Base-by-base conservation (phyloP, 805 yeast species). In the Nakazawaea ernobii region DNA sequence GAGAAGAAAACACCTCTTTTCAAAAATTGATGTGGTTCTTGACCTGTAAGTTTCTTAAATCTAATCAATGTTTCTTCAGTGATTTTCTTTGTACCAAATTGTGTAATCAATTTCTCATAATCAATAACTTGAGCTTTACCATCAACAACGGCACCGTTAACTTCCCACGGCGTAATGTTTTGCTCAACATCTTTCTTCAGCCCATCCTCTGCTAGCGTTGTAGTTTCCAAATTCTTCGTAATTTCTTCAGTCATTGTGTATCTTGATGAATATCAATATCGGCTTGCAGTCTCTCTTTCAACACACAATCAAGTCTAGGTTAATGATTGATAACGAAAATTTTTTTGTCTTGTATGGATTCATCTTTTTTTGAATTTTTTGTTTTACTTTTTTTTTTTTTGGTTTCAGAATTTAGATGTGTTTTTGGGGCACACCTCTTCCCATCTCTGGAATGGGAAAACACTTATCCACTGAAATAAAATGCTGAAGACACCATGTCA, bases 91-190 rank as follows among this genome's bases (percentile, higher is more conserved):
- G 98, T 90, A 57, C 99, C 99, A 59, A 94, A 94, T 61, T 86
- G 87, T 53, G 73, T 72, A 58, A 89, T 86, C 55, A 94, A 74
- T 68, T 89, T 89, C 49, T 88, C 92, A 63, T 94, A 94, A 69
- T 94, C 96, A 56, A 94, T 91, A 27, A 81, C 90, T 64, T 86
- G 91, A n/a, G 86, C 79, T 57, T 84, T 73, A 46, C 99, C 99
- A 58, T 91, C 95, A 49, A 89, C 97, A 41, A 92, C 95, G 2
- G 97, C 98, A 49, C 98, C 99, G 67, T 87, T 96, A 29, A 94
- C 99, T 64, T 94, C 99, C 99, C 99, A 94, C 42, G 99, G 99
- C 1, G 99, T 94, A 51, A 86, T 74, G 32, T 70, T 73, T 61
- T 84, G 91, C 49, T 74, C 82, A 33, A 17, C 42, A 20, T 46